These are phyloP conservation scores for Stachybotrys chartarum DNA, from an alignment of 2,329 filamentous ascomycete genomes.

Conservation along the genomic window DNA sequence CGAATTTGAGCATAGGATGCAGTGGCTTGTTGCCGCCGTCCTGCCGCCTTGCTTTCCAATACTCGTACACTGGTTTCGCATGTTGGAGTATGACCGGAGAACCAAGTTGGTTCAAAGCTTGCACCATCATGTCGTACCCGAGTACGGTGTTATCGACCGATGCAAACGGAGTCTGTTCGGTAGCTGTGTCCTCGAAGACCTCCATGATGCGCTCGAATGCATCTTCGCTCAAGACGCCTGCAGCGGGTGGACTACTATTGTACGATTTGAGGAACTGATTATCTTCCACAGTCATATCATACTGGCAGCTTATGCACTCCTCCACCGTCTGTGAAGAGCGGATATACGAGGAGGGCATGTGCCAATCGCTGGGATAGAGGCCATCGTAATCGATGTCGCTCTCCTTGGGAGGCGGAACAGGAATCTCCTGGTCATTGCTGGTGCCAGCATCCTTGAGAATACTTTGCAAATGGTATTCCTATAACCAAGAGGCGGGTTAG, in stretches of 20 bases:
- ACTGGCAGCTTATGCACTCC: conserved; percentile 82
- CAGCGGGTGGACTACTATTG: conserved; percentile 66
- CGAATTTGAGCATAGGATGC: conserved; percentile 80
- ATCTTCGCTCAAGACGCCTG: conserved; percentile 71
- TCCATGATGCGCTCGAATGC: conserved; percentile 93
- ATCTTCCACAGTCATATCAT: conserved; percentile 93
- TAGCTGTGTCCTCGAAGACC: conserved; percentile 84
- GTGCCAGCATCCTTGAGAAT: conserved; percentile 54
- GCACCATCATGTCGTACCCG: conserved; percentile 68
- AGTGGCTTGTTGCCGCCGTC: conserved; percentile 63
- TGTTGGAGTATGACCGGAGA: conserved; percentile 43
- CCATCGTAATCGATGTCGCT: conserved; percentile 76
- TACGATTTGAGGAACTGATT: conserved; percentile 75
- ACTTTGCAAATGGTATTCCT: conserved; percentile 95
- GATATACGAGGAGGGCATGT: conserved; percentile 87
- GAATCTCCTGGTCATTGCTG: conserved; percentile 54
- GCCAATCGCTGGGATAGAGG: conserved; percentile 73
- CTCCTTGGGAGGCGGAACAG: conserved; percentile 57
- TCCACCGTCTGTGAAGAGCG: conserved; percentile 97
- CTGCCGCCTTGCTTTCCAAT: conserved; percentile 73
- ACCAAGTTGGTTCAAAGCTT: conserved; percentile 50
- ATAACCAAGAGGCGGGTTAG: conserved; percentile 19
- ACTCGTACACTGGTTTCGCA: conserved; percentile 77
- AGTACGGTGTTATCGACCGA: conserved; percentile 84
- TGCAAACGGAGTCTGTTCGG: conserved; percentile 79